phyloP scores from a whole-genome alignment of 768 basidiomycete species.

The Termitomyces sp. region DNA sequence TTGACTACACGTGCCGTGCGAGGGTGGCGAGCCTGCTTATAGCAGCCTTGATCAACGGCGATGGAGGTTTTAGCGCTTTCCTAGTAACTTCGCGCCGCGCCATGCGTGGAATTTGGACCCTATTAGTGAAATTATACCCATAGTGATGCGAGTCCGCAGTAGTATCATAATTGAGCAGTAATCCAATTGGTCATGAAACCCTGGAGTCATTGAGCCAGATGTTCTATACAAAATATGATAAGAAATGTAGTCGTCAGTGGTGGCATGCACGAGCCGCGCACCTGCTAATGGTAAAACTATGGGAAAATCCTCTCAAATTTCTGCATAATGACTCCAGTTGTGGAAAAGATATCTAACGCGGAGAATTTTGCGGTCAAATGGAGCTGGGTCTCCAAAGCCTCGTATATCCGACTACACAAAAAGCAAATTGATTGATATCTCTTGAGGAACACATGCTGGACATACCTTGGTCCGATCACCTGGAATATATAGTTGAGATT shows the following conservation, averaged over 20 bases:
- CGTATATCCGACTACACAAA: conserved; percentile 61
- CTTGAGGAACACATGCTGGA: conserved; percentile 1
- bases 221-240: conserved; percentile 15
- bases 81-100: not conserved
- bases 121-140: not conserved
- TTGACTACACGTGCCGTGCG: not conserved
- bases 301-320: conserved; percentile 66
- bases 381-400: conserved; percentile 87
- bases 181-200: too few species aligned
- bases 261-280: conserved; percentile 29
- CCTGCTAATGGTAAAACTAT: conserved; percentile 75
- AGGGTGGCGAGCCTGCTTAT: not conserved
- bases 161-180: not conserved
- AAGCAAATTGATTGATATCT: not conserved
- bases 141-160: too few species aligned
- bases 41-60: not conserved
- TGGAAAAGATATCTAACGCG: conserved; percentile 76
- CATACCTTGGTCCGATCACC: conserved; percentile 72
- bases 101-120: not conserved
- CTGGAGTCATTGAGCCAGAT: conserved; percentile 9
- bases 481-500: conserved; percentile 76
- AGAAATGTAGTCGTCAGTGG: not conserved
- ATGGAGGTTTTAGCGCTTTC: not conserved
- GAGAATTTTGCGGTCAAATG: conserved; percentile 65
- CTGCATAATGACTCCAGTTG: conserved; percentile 69